Evolutionary conservation across 495 filamentous ascomycete species (phyloP), one percentile per base, ranked within the genome.

Genomic region (Corynascus novoguineensis): DNA sequence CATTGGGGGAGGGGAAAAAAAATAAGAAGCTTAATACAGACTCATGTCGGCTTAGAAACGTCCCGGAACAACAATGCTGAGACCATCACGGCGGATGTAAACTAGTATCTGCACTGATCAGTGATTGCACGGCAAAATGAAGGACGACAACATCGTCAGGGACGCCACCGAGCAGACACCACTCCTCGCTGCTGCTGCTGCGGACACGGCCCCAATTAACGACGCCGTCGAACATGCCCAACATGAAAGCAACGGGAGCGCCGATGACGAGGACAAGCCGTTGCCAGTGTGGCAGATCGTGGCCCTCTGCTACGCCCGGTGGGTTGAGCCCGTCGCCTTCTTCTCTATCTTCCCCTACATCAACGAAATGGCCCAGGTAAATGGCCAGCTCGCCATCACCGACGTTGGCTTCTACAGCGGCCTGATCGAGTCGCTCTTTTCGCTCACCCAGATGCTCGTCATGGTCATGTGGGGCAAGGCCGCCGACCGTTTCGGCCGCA

Each of bases 261-360:
- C 32, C 15, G 45, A 62, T 3, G 44, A 41, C 38, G 71, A 70
- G 4, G 63, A 70, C 55, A 73, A 68, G 50, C 78, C 83, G 9
- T 59, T 89, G 14, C 85, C 84, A 11, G 70, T 71, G 50, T 21
- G 58, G 10, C 86, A 89, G 63, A 79, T 90, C 38, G 60, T 83
- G 38, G 66, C 86, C 4, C 79, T 90, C 21, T 88, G 86, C 70
- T 86, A 79, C 64, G 81, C 82, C 1, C 77, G 85, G 10, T 65
- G 83, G n/a, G 68, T 87, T n/a, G 86, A 90, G 68, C 86, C 86
- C 4, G 73, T 88, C 31, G 83, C 85, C 15, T 90, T 85, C 71
- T 90, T 89, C 71, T 78, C 75, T 61, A 88, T 89, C 65, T 84
- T 90, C 65, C 86, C 86, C 0, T 90, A 85, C 69, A 80, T 90